These are phyloP conservation scores for Globisporangium paddicum DNA, from an alignment of 352 stramenopile species.

Conservation along the genomic window DNA sequence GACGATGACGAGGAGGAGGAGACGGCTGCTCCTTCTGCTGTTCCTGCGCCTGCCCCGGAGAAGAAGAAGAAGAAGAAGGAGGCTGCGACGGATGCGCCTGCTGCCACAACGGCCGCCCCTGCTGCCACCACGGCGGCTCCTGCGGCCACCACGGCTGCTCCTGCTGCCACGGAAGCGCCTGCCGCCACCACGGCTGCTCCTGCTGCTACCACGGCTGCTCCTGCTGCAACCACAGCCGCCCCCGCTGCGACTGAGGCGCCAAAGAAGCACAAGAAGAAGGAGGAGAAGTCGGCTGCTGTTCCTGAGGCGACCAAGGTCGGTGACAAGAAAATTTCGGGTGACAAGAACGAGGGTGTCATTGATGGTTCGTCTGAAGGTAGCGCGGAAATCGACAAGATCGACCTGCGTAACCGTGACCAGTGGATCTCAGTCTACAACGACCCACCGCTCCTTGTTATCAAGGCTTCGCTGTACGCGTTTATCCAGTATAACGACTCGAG, in stretches of 20 bases:
- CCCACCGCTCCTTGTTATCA: slow-evolving; percentile 72
- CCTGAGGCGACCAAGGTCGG: slow-evolving; percentile 14
- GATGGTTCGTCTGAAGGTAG: slow-evolving; percentile 74
- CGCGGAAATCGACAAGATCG: slow-evolving; percentile 83
- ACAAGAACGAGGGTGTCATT: slow-evolving; percentile 73
- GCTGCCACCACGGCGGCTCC: slow-evolving; percentile 10
- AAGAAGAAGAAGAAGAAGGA: slow-evolving; percentile 29
- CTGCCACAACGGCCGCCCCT: slow-evolving; percentile 11
- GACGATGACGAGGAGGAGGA: slow-evolving; percentile 18
- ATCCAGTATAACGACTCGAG: slow-evolving; percentile 81
- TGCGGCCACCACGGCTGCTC: not conserved
- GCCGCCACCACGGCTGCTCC: slow-evolving; percentile 6
- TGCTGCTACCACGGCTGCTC: slow-evolving; percentile 4
- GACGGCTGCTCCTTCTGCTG: not conserved
- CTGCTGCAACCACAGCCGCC: slow-evolving; percentile 1
- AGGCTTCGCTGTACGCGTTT: slow-evolving; percentile 83
- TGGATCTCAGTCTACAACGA: slow-evolving; percentile 85
- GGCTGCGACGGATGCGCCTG: slow-evolving; percentile 10
- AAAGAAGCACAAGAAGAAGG: slow-evolving; percentile 33
- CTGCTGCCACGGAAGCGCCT: slow-evolving; percentile 12
- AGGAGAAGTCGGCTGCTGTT: not conserved
- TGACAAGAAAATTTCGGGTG: slow-evolving; percentile 71
- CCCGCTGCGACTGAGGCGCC: slow-evolving; percentile 12
- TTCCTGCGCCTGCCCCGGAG: not conserved
- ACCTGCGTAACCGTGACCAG: slow-evolving; percentile 59